A percentile compares a stretch with the other conserved stretches of the same genome.
These are phyloP conservation scores for Dactylellina sp. DNA, from an alignment of 2,329 filamentous ascomycete species.

Conservation along the genomic window DNA sequence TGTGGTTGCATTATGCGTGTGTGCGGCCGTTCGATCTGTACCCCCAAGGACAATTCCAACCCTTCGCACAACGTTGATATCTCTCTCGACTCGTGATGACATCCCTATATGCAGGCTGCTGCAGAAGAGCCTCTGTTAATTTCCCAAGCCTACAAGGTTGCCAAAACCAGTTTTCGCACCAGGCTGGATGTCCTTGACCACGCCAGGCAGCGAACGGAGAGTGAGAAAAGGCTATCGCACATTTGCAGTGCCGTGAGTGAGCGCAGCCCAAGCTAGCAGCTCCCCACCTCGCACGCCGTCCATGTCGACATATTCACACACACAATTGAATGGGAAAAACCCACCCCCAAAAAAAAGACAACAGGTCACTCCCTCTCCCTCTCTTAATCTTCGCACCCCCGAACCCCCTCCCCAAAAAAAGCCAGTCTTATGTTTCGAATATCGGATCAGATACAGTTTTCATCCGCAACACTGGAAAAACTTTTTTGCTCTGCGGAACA, in stretches of 20 bases:
- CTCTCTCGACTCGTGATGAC: slow-evolving; percentile 16
- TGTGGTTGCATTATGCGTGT: slow-evolving; percentile 13
- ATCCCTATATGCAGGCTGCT: slow-evolving; percentile 34
- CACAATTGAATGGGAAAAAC: background rate
- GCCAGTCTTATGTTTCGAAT: background rate
- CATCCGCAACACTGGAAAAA: slow-evolving; percentile 39
- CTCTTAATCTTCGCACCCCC: no score
- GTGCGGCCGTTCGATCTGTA: slow-evolving; percentile 16
- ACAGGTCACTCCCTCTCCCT: no score
- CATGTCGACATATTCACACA: slow-evolving; percentile 29
- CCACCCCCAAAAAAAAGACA: background rate
- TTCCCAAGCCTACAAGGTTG: slow-evolving; percentile 32
- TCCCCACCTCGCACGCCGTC: slow-evolving; percentile 19
- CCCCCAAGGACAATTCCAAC: slow-evolving; percentile 27
- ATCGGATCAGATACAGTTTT: background rate
- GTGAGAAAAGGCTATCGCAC: slow-evolving; percentile 15
- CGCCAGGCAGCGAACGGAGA: slow-evolving; percentile 25
- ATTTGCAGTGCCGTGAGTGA: background rate
- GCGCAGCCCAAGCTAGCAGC: slow-evolving; percentile 12
- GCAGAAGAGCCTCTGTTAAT: slow-evolving; percentile 53
- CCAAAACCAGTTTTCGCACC: slow-evolving; percentile 41
- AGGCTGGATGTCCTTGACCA: slow-evolving; percentile 4
- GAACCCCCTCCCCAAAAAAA: background rate
- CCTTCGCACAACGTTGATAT: background rate
- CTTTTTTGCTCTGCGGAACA: slow-evolving; percentile 30